Evolutionary conservation across 495 filamentous ascomycete genomes (phyloP).

Genomic region (Pyronema domesticum): DNA sequence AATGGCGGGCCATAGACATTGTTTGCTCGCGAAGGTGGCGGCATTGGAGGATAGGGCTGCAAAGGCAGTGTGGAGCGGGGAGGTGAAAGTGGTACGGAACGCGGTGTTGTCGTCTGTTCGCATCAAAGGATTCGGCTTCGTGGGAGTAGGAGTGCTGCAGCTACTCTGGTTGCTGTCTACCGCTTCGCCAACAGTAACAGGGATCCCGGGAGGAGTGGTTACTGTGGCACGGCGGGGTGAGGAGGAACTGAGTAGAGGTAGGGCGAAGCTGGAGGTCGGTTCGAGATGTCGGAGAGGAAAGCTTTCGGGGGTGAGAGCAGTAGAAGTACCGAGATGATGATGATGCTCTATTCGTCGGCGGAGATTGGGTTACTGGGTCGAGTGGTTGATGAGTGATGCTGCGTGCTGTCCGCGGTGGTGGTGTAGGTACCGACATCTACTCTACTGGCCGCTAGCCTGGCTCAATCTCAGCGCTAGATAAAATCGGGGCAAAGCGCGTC

Average conservation of each 20-base stretch:
- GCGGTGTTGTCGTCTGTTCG: neutral
- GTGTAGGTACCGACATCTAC: conserved; percentile 9
- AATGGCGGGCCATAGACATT: conserved; percentile 20
- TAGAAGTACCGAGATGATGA: neutral
- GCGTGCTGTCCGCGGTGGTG: conserved; percentile 5
- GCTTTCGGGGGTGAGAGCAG: neutral
- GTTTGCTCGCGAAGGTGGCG: conserved; percentile 21
- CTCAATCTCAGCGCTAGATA: conserved; percentile 32
- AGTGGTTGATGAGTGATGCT: conserved; percentile 13
- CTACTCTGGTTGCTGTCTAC: neutral
- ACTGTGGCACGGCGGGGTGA: neutral
- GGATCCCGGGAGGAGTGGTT: neutral
- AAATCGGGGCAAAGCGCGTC: too few relatives aligned
- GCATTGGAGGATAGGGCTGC: conserved; percentile 9
- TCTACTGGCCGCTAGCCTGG: conserved; percentile 5
- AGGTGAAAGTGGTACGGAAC: neutral
- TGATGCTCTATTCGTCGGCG: conserved; percentile 1
- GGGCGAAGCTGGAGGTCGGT: neutral
- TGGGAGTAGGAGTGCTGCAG: neutral
- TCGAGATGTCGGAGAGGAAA: neutral
- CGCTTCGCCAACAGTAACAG: neutral
- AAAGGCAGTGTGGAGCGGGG: neutral
- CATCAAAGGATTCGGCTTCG: conserved; percentile 2
- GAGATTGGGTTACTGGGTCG: conserved; percentile 22
- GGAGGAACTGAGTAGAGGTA: neutral